Base-by-base conservation (phyloP, 768 basidiomycete species). In the Russula brevipes region DNA sequence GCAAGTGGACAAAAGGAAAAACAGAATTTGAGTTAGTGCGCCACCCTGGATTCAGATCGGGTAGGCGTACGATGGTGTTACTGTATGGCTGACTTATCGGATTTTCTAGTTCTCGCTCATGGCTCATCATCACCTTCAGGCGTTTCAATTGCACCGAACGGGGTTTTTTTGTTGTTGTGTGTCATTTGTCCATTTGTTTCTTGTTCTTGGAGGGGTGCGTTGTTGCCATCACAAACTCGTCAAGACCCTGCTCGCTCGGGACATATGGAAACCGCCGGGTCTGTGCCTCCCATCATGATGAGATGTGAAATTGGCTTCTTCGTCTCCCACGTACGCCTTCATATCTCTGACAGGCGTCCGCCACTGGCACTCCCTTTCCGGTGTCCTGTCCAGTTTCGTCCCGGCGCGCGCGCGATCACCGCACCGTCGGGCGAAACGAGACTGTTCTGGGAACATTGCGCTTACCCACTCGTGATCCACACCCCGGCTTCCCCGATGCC, bases 381-480 rank as follows among this genome's bases (percentile, higher is more conserved):
- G 50, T 16, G 4, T 42, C 41, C 5, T 16, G 14, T 16, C 4
- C 41, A 4, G 41, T 14, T 14, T 14, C 24, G 24, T 24, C 24
- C 24, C 24, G 3, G 3, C 14, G 49, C 39, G 55, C 45, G 44
- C 38, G 33, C 6, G 36, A 17, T 36, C 46, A 39, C 60, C 60
- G 38, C 42, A 65, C 36, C n/a, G 36, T 38, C 49, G 60, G 59
- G 49, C 17, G 38, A 63, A 61, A 65, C 45, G 19, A 19, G 60
- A 41, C 60, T 38, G 14, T 63, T 65, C 64, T 10, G 59, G 64
- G 47, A 45, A 39, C 49, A 62, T 61, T 57, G 42, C 54, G 31
- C 52, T 30, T 41, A n/a, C 9, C 5, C 10, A 1, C 39, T 3
- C 10, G 1, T 41, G n/a, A 35, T 19, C 58, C 61, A 49, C 56